Percentiles rank a stretch among this genome's conserved stretches.
phyloP scores from a whole-genome alignment of 2,329 filamentous ascomycete genomes.

The Clonostachys rosea region DNA sequence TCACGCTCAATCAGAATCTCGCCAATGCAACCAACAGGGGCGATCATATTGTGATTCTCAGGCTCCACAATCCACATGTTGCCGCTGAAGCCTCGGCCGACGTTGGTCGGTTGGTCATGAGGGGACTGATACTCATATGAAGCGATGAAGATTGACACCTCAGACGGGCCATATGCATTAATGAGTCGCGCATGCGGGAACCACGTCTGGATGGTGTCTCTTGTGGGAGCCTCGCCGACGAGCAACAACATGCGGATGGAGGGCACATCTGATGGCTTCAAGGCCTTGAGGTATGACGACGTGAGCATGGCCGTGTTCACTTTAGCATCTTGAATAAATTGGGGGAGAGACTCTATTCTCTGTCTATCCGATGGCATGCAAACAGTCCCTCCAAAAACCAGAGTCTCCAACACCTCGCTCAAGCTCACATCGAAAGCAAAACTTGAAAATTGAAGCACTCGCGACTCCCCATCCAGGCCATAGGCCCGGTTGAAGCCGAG shows the following conservation, averaged over 20 bases:
- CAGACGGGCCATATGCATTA: conserved; percentile 17
- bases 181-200: conserved; percentile 15
- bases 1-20: conserved; percentile 13
- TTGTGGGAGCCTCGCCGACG: conserved; percentile 20
- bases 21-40: conserved; percentile 12
- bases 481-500: conserved; percentile 18
- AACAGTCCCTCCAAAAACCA: conserved; percentile 10
- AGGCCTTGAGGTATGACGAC: conserved; percentile 1
- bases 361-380: conserved; percentile 12
- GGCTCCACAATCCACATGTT: conserved; percentile 9
- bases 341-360: conserved; percentile 2
- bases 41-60: conserved; percentile 7
- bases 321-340: neutral
- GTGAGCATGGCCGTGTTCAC: conserved; percentile 1
- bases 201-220: conserved; percentile 10
- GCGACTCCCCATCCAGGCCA: conserved; percentile 38
- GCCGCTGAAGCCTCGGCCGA: conserved; percentile 2
- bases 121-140: neutral
- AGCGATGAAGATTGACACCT: conserved; percentile 19
- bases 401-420: conserved; percentile 11
- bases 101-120: neutral
- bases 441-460: conserved; percentile 46
- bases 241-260: conserved; percentile 2
- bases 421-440: conserved; percentile 46
- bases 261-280: conserved; percentile 2